Evolutionary conservation across 2,329 filamentous ascomycete genomes (phyloP).

Genomic region (Aspergillus ruber): DNA sequence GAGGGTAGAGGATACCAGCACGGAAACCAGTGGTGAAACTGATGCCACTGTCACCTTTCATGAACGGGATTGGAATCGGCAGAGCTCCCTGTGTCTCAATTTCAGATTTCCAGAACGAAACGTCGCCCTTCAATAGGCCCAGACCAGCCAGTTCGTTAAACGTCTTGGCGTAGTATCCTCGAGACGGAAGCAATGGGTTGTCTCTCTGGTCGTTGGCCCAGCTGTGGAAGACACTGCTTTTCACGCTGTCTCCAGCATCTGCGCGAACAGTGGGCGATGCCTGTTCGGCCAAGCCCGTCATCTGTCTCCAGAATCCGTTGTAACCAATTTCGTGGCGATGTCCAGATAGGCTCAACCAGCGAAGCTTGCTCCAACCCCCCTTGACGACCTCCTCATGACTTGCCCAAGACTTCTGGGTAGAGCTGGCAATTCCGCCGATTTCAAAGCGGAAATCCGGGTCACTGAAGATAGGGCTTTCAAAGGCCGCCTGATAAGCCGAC

Average conservation of each 20-base stretch:
- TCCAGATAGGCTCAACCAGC: constrained; percentile 61
- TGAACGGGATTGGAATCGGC: constrained; percentile 64
- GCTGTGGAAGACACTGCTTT: constrained; percentile 76
- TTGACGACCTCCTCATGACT: constrained; percentile 86
- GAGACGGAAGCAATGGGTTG: constrained; percentile 74
- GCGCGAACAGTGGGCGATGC: constrained; percentile 75
- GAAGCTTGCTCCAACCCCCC: constrained; percentile 68
- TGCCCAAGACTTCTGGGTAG: constrained; percentile 85
- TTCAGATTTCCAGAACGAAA: constrained; percentile 91
- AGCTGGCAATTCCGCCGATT: constrained; percentile 72
- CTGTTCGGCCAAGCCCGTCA: constrained; percentile 68
- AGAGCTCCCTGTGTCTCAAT: constrained; percentile 71
- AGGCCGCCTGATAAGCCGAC: constrained; percentile 81
- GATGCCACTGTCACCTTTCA: constrained; percentile 65
- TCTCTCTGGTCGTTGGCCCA: constrained; percentile 77
- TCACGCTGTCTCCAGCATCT: constrained; percentile 86
- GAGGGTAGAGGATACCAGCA: constrained; percentile 74
- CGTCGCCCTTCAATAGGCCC: constrained; percentile 77
- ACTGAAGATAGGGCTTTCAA: constrained; percentile 75
- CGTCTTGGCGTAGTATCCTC: constrained; percentile 73
- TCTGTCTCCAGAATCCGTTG: constrained; percentile 76
- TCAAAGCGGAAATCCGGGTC: constrained; percentile 76
- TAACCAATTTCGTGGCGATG: constrained; percentile 75
- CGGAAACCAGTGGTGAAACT: constrained; percentile 77
- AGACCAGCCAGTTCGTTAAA: constrained; percentile 79